Evolutionary conservation across 495 filamentous ascomycete genomes (phyloP).

Genomic region (Parachaetomium inaequale): DNA sequence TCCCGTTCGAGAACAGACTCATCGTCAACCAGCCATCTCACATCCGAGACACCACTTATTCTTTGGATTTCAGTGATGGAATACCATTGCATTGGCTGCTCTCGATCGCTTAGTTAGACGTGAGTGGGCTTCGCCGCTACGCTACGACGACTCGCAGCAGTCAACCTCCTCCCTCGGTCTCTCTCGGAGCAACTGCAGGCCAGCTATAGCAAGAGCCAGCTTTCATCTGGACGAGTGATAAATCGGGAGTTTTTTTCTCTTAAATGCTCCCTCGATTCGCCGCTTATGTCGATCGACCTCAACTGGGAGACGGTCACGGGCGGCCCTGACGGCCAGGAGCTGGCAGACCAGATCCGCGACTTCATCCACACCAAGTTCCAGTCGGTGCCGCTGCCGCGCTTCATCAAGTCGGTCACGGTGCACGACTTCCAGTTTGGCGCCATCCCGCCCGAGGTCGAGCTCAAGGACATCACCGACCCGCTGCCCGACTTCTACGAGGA

Average conservation of each 20-base stretch:
- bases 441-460: slow-evolving; percentile 76
- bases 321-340: slow-evolving; percentile 75
- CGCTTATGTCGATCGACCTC: slow-evolving; percentile 88
- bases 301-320: slow-evolving; percentile 92
- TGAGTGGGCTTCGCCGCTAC: no score
- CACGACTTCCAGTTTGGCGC: slow-evolving; percentile 91
- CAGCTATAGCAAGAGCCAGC: no score
- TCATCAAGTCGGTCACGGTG: slow-evolving; percentile 93
- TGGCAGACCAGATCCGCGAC: slow-evolving; percentile 80
- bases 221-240: no score
- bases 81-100: no score
- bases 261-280: neutral
- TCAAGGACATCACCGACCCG: slow-evolving; percentile 95
- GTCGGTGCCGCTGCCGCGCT: slow-evolving; percentile 80
- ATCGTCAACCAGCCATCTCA: no score
- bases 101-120: no score
- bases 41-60: no score
- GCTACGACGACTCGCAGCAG: no score
- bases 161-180: no score
- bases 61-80: no score
- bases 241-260: neutral
- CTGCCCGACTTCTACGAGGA: slow-evolving; percentile 96
- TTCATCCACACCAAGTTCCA: slow-evolving; percentile 97
- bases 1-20: no score
- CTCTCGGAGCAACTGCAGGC: no score